Conservation (phyloP, 1,139 yeast genomes). For the Suhomyces terraborum region DNA sequence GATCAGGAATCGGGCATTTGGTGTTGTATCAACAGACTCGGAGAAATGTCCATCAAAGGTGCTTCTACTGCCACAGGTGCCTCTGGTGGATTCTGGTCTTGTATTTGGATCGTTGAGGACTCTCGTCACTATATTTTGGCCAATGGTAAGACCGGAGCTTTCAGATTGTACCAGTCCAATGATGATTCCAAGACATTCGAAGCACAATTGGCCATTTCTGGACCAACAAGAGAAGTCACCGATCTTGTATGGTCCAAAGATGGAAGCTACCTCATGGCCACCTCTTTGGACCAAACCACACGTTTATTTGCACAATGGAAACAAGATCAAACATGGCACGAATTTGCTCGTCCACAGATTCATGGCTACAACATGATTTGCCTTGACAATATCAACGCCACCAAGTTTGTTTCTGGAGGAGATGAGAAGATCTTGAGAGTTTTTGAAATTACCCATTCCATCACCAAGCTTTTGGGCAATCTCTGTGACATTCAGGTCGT, state of each 20-base stretch:
- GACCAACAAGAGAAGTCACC: conserved; percentile 73
- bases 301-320: conserved; percentile 74
- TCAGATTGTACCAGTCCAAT: conserved; percentile 68
- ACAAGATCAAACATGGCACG: conserved; percentile 65
- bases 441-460: conserved; percentile 85
- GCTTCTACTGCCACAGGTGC: conserved; percentile 99
- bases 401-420: conserved; percentile 87
- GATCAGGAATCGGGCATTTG: conserved; percentile 87
- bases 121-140: conserved; percentile 57
- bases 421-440: conserved; percentile 92
- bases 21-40: conserved; percentile 79
- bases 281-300: conserved; percentile 91
- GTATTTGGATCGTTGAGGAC: conserved; percentile 67
- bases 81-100: conserved; percentile 95
- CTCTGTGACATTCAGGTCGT: conserved; percentile 50
- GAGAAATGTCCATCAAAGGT: conserved; percentile 93
- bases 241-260: conserved; percentile 77
- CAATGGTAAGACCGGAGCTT: conserved; percentile 89
- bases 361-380: conserved; percentile 98
- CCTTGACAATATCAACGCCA: conserved; percentile 59
- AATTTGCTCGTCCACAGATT: conserved; percentile 94
- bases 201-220: conserved; percentile 67
- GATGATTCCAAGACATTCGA: conserved; percentile 46
- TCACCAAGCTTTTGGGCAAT: conserved; percentile 59
- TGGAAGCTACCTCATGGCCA: conserved; percentile 70